These are phyloP conservation scores for Trichaptum fuscoviolaceum DNA, from an alignment of 768 basidiomycete species.

Conservation along the genomic window DNA sequence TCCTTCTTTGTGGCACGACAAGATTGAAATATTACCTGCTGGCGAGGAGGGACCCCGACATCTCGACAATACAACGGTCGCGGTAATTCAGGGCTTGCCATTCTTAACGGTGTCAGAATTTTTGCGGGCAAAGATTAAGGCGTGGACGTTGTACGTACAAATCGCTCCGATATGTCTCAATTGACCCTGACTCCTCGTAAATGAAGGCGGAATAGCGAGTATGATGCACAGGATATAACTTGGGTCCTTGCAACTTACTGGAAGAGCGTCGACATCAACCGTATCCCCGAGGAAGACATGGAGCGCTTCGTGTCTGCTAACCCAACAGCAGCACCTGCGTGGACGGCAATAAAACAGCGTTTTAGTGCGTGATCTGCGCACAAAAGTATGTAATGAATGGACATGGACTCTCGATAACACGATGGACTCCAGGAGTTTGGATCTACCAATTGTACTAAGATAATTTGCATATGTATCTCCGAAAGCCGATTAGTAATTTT, in stretches of 20 bases:
- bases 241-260: slow-evolving; percentile 71
- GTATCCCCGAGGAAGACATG: slow-evolving; percentile 84
- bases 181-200: slow-evolving; percentile 16
- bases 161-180: slow-evolving; percentile 11
- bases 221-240: slow-evolving; percentile 73
- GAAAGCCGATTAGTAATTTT: background rate
- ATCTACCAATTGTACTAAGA: background rate
- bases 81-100: slow-evolving; percentile 64
- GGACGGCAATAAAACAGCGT: slow-evolving; percentile 55
- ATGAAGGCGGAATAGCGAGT: slow-evolving; percentile 58
- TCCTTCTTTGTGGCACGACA: background rate
- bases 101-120: slow-evolving; percentile 86
- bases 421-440: background rate
- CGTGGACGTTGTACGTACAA: slow-evolving; percentile 67
- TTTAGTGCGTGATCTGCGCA: background rate
- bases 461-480: background rate
- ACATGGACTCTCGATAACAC: background rate
- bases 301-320: slow-evolving; percentile 61
- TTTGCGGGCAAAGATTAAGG: slow-evolving; percentile 76
- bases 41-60: slow-evolving; percentile 78
- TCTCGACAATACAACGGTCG: slow-evolving; percentile 62
- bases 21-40: slow-evolving; percentile 82
- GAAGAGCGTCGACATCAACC: slow-evolving; percentile 81
- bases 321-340: slow-evolving; percentile 59
- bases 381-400: background rate